Base-by-base conservation (phyloP, 208 protist species). In the Novymonas esmeraldas region DNA sequence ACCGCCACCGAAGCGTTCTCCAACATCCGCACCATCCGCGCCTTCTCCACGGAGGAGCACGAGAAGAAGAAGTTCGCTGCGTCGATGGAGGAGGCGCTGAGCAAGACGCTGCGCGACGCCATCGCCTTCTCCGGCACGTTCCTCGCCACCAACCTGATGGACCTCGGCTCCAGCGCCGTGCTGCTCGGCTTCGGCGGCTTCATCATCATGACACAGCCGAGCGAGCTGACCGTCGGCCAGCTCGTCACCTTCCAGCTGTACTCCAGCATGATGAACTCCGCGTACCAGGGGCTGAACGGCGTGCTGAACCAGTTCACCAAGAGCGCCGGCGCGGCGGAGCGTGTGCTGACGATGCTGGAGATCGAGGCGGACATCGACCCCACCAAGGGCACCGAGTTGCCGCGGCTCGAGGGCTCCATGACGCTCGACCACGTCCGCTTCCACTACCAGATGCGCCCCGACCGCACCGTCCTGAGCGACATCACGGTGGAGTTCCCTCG, bases 191-290 rank as follows among this genome's bases (percentile, higher is more conserved):
- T 85, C 51, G 81, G 79, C 26, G 85, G 85, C 28, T 77, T 73
- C 67, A 73, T 87, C 50, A 81, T 82, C 50, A 69, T 85, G 63
- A 77, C 59, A 6, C 22, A 28, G 64, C 70, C 75, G n/a, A 18
- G 69, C 20, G 73, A 85, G 22, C 67, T 89, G 22, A 78, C 75
- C 6, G 70, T 82, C 7, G 82, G 82, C 55, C 72, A 80, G 56
- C 76, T 83, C 20, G 71, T 85, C n/a, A 89, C 76, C 39, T 83
- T 89, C 62, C 72, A 83, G 65, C 62, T 83, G 39, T 85, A 85
- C 76, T 67, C 62, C 2, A 76, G 76, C 34, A 78, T 85, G 76
- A 81, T 83, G 79, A 83, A 64, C 64, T 45, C 39, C 3, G 73
- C 73, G 11, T 85, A 83, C 57, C 70, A 81, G 39, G 67, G 73